Conservation (phyloP, 495 filamentous ascomycete species). For the Apiosordaria backusii region DNA sequence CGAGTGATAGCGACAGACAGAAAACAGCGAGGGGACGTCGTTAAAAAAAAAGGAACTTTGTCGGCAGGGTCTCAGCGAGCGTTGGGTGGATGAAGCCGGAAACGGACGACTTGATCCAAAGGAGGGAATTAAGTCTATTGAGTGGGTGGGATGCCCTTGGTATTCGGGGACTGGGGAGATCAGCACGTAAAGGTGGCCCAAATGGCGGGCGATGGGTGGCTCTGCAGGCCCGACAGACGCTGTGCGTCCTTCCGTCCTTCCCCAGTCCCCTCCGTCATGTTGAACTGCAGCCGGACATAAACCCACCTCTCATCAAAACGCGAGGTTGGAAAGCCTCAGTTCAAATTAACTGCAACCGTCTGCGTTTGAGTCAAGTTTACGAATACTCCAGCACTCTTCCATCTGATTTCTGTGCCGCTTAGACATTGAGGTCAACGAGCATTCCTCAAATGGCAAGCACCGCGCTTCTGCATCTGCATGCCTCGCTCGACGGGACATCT, state of each 20-base stretch:
- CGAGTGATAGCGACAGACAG: conserved; percentile 17
- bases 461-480: background rate
- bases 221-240: conserved; percentile 6
- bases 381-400: too few species aligned
- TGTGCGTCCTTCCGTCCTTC: background rate
- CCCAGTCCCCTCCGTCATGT: background rate
- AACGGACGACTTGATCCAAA: conserved; percentile 3
- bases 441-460: background rate
- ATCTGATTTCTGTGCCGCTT: background rate
- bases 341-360: background rate
- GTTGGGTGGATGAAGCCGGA: conserved; percentile 11
- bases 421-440: background rate
- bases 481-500: background rate
- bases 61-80: conserved; percentile 14
- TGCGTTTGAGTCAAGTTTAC: background rate
- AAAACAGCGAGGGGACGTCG: conserved; percentile 10
- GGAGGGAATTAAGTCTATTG: conserved; percentile 11
- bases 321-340: conserved; percentile 5
- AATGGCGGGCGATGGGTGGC: background rate
- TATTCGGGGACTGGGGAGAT: conserved; percentile 10
- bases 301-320: conserved; percentile 6
- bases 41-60: conserved; percentile 1
- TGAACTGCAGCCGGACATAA: background rate
- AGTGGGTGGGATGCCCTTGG: background rate
- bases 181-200: background rate